Conservation (phyloP, 192 early-diverging fungal genomes). For the Coemansia sp. region DNA sequence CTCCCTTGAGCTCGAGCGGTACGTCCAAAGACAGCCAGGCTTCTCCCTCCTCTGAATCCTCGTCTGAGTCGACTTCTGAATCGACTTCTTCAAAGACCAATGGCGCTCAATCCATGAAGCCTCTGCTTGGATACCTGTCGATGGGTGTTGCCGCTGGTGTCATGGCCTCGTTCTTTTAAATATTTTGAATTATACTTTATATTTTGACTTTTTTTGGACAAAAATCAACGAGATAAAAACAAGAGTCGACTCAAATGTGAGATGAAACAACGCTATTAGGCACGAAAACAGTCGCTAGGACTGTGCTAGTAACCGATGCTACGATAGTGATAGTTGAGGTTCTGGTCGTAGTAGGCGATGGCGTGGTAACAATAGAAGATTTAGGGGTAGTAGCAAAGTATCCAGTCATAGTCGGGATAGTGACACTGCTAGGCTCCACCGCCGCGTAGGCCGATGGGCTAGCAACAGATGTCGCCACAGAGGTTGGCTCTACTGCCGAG, state of each 20-base stretch:
- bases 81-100: neutral
- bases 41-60: neutral
- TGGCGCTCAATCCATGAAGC: neutral
- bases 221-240: neutral
- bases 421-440: neutral
- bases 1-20: neutral
- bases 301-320: neutral
- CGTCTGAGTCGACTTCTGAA: neutral
- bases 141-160: neutral
- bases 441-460: neutral
- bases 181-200: neutral
- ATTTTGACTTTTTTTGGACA: neutral
- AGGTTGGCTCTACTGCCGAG: neutral
- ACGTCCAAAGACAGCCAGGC: neutral
- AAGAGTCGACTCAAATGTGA: neutral
- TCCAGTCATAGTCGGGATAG: neutral
- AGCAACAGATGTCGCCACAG: neutral
- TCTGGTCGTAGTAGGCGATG: neutral
- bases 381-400: neutral
- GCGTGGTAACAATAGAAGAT: neutral
- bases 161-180: neutral
- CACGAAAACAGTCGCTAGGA: neutral
- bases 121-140: neutral
- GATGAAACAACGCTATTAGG: neutral
- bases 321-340: neutral